Evolutionary conservation across 305 asterid genomes (phyloP).

Genomic region (Galium porrigens): DNA sequence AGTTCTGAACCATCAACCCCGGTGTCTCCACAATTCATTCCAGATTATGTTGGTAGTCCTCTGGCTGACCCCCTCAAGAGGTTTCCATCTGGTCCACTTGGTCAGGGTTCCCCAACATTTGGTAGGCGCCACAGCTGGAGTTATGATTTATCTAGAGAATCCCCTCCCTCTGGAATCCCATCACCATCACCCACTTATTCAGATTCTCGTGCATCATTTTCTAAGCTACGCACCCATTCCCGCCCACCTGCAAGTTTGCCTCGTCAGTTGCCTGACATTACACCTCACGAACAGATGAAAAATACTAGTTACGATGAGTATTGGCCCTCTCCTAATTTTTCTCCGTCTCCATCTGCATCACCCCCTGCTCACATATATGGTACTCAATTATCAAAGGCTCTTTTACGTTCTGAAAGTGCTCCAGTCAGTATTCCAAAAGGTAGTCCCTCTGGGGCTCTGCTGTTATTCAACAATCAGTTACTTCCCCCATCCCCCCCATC

Average conservation of each 20-base stretch:
- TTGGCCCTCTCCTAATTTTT: constrained; percentile 47
- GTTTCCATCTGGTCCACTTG: constrained; percentile 40
- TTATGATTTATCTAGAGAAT: constrained; percentile 52
- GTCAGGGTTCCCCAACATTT: constrained; percentile 40
- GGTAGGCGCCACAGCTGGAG: constrained; percentile 85
- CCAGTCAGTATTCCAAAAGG: constrained; percentile 54
- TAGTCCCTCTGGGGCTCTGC: constrained; percentile 33
- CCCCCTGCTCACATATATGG: constrained; percentile 40
- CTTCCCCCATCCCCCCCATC: constrained; percentile 42
- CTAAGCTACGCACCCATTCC: constrained; percentile 26
- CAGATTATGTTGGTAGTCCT: constrained; percentile 83
- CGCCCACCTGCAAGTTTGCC: constrained; percentile 49
- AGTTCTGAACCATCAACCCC: constrained; percentile 72
- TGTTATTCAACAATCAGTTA: constrained; percentile 30
- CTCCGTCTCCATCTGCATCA: constrained; percentile 69
- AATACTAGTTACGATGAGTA: constrained; percentile 50
- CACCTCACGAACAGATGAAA: constrained; percentile 30
- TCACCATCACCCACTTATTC: constrained; percentile 66
- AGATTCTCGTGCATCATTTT: constrained; percentile 36
- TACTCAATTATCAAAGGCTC: constrained; percentile 33
- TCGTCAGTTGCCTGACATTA: constrained; percentile 34
- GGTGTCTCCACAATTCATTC: constrained; percentile 57
- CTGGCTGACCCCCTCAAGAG: constrained; percentile 70
- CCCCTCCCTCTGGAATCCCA: constrained; percentile 51
- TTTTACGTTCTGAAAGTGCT: constrained; percentile 60